Percentiles rank a stretch among this genome's conserved stretches.
Evolutionary conservation across 1,139 yeast species (phyloP).

Genomic region (Zygosaccharomyces pseudobailii): DNA sequence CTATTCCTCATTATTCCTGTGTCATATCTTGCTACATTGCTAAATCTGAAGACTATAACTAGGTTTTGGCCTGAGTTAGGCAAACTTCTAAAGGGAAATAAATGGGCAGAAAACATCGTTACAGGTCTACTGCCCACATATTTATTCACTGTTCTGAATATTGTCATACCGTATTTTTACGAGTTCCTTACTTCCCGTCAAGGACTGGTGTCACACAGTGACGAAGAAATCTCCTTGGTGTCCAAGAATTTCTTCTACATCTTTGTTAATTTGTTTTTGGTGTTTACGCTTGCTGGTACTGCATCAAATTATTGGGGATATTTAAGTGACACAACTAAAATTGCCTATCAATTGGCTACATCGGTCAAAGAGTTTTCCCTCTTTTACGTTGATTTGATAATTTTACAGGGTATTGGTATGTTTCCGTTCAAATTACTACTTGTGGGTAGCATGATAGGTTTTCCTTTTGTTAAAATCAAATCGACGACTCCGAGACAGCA

Average conservation of each 20-base stretch:
- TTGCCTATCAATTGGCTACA: slow-evolving; percentile 68
- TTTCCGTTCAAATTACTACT: slow-evolving; percentile 65
- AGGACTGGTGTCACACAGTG: slow-evolving; percentile 71
- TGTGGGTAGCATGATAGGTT: slow-evolving; percentile 60
- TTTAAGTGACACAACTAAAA: slow-evolving; percentile 67
- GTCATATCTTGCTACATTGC: slow-evolving; percentile 65
- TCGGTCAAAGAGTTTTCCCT: slow-evolving; percentile 64
- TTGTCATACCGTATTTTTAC: slow-evolving; percentile 64
- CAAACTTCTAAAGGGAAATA: slow-evolving; percentile 49
- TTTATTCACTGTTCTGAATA: slow-evolving; percentile 62
- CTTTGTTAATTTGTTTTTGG: slow-evolving; percentile 71
- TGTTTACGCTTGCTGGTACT: slow-evolving; percentile 77
- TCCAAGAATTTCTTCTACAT: slow-evolving; percentile 75
- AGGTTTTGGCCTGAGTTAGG: slow-evolving; percentile 74
- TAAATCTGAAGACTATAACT: slow-evolving; percentile 65
- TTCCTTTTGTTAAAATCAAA: slow-evolving; percentile 52
- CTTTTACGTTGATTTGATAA: slow-evolving; percentile 68
- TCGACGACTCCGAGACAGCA: slow-evolving; percentile 66
- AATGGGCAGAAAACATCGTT: slow-evolving; percentile 67
- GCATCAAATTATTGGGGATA: slow-evolving; percentile 74
- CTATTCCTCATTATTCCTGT: slow-evolving; percentile 66
- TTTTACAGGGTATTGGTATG: slow-evolving; percentile 74
- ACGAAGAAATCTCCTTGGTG: slow-evolving; percentile 67
- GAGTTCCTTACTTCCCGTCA: slow-evolving; percentile 62
- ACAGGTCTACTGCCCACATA: slow-evolving; percentile 75